Evolutionary conservation across 805 yeast genomes (phyloP), one percentile per base, ranked within the genome.

Genomic region (Kodamaea laetipori): DNA sequence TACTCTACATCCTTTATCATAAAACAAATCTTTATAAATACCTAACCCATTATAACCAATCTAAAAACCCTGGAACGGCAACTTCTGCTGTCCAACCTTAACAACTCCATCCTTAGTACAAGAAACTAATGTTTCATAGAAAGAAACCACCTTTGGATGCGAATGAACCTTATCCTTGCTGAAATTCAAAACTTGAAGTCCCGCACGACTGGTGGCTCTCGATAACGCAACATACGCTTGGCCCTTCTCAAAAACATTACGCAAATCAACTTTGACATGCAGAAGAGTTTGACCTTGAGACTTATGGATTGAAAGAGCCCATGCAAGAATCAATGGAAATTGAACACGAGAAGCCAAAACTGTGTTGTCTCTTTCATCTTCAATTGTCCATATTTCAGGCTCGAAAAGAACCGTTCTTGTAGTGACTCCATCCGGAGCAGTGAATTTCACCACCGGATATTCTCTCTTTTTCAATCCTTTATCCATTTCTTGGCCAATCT

Each of bases 221-320:
- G 96, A 87, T 24, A 94, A 67, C 0, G 98, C 99, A 23, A 94
- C 99, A 59, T 94, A 94, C 0, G 96, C 95, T 61, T 94, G 99
- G 0, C 99, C 99, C 41, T 80, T 82, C 58, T 90, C 98, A 63
- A 92, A 92, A 1, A 86, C 81, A 44, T 74, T 73, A 27, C 75
- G 71, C 48, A 92, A 72, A 60, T 94, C 95, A 4, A 92, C 96
- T 49, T 76, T 76, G 3, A 87, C 90, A 43, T 78, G 73, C 4
- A 84, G 81, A 34, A 90, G 63, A 0, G 98, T 86, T 63, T 92
- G 90, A 1, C 99, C 99, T 61, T 92, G 99, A 0, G 97, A 82
- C 66, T 94, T 92, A 60, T 94, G 99, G 35, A 94, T 90, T 0
- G 97, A 90, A 34, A 94, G 64, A 0, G 99, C 90, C 97, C 98